Base-by-base conservation (phyloP, 2,329 filamentous ascomycete species). In the Dactylonectria macrodidyma region DNA sequence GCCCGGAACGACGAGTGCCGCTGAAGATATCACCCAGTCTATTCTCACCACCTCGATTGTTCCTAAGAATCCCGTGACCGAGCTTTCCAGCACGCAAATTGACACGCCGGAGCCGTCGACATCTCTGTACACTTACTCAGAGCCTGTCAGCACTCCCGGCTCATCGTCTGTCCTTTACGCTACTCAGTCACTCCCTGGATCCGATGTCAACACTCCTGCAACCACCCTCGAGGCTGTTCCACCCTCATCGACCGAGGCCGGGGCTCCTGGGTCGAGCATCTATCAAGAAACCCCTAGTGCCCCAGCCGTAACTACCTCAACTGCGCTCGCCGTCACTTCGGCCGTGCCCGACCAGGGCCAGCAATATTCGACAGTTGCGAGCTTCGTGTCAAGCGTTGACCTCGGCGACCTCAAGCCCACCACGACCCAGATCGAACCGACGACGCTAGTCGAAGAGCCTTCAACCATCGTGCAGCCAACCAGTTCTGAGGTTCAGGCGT, bases 321-420 rank as follows among this genome's bases (percentile, higher is more conserved):
- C 62, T 9, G 44, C 34, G 16, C 52, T 22, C 16, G 47, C 62
- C 41, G 65, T 68, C 2, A 67, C 59, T 14, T 65, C 66, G 22
- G 47, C 50, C 26, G 46, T 48, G 6, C 22, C 61, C 3, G 65
- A 51, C 11, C 62, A 69, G 59, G 65, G 68, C 33, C 62, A 67
- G 34, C 65, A 59, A n/a, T 63, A 55, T 14, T 61, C 68, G 11
- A 65, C 55, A 5, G 66, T 54, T 3, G 46, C 55, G 14, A 56
- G 14, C 5, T 56, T 70, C 16, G 58, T 62, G 7, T 75, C 74
- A 12, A 76, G 73, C 38, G 26, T 76, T 38, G 66, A 76, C 22
- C 74, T 76, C 30, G 74, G 74, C n/a, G 66, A 64, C 16, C 58
- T 76, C 11, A 65, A 70, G 34, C 68, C 74, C n/a, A 66, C 68